A percentile compares a stretch with the other conserved stretches of the same genome.
These are phyloP conservation scores for Fomitopsis pulvina DNA, from an alignment of 768 basidiomycete genomes.

Conservation along the genomic window DNA sequence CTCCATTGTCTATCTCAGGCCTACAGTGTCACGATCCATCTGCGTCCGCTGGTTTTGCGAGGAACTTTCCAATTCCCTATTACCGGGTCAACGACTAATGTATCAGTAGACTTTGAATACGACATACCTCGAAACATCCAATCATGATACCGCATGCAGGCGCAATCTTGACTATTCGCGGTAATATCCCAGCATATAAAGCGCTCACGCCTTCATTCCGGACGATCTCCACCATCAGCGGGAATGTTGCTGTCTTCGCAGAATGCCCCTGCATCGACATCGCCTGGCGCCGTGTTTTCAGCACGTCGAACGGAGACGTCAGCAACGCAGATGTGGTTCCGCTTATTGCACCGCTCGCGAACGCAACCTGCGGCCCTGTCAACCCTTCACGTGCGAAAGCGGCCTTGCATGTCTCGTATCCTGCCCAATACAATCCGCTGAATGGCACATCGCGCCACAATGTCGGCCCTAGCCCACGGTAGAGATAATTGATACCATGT, in stretches of 20 bases:
- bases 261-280: slow-evolving; percentile 54
- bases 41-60: slow-evolving; percentile 30
- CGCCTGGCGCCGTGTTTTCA: slow-evolving; percentile 92
- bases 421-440: slow-evolving; percentile 94
- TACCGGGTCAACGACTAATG: neutral
- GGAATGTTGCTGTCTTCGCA: slow-evolving; percentile 44
- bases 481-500: slow-evolving; percentile 67
- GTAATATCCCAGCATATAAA: slow-evolving; percentile 78
- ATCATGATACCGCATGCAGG: slow-evolving; percentile 99
- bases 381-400: slow-evolving; percentile 45
- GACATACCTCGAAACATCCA: slow-evolving; percentile 81
- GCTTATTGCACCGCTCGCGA: slow-evolving; percentile 84
- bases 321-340: slow-evolving; percentile 82
- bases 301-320: slow-evolving; percentile 94
- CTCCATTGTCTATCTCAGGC: slow-evolving; percentile 7
- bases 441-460: slow-evolving; percentile 98
- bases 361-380: slow-evolving; percentile 64
- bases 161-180: slow-evolving; percentile 90
- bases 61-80: slow-evolving; percentile 52
- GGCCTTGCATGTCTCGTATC: slow-evolving; percentile 81
- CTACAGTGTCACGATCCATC: slow-evolving; percentile 16
- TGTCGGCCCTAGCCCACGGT: slow-evolving; percentile 88
- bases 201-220: slow-evolving; percentile 73
- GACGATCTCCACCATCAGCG: slow-evolving; percentile 62
- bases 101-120: neutral